Percentiles rank a stretch among this genome's conserved stretches.
Conservation (phyloP, 805 yeast genomes). For the Ogataea glucozyma region DNA sequence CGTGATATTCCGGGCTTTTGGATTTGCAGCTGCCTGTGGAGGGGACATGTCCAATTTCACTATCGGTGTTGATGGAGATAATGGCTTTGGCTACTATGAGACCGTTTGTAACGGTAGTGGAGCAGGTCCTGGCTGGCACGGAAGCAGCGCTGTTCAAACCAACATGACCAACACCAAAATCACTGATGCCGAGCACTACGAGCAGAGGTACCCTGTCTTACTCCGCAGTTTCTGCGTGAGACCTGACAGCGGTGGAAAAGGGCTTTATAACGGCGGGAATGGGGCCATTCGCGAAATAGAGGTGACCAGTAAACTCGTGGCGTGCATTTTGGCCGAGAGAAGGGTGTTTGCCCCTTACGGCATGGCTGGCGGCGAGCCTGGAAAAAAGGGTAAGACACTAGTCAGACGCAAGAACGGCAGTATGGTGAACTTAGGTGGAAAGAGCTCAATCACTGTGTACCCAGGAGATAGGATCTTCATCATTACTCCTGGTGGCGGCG, state of each 20-base stretch:
- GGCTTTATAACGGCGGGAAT: conserved; percentile 48
- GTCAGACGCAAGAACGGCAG: conserved; percentile 19
- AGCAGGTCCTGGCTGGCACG: conserved; percentile 49
- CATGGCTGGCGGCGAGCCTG: conserved; percentile 45
- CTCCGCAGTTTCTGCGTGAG: conserved; percentile 45
- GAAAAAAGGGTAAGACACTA: conserved; percentile 38
- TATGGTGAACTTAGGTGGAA: conserved; percentile 31
- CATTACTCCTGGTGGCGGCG: conserved; percentile 37
- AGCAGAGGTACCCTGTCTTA: conserved; percentile 51
- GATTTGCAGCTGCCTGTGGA: conserved; percentile 56
- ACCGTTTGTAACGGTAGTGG: conserved; percentile 56
- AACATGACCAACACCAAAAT: conserved; percentile 57
- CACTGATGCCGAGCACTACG: conserved; percentile 55
- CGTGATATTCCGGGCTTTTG: conserved; percentile 52
- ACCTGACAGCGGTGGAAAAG: conserved; percentile 47
- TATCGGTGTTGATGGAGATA: conserved; percentile 46
- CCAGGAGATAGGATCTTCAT: conserved; percentile 32
- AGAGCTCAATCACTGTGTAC: conserved; percentile 24
- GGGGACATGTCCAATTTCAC: conserved; percentile 58
- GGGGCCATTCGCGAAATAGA: conserved; percentile 38
- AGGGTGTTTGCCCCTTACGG: conserved; percentile 48
- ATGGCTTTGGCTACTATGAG: conserved; percentile 53
- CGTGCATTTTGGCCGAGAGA: conserved; percentile 42
- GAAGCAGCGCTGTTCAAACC: conserved; percentile 49
- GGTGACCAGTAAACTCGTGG: conserved; percentile 13